Evolutionary conservation across 1,139 yeast species (phyloP), one percentile per base, ranked within the genome.

Genomic region (Suhomyces atakaporum): DNA sequence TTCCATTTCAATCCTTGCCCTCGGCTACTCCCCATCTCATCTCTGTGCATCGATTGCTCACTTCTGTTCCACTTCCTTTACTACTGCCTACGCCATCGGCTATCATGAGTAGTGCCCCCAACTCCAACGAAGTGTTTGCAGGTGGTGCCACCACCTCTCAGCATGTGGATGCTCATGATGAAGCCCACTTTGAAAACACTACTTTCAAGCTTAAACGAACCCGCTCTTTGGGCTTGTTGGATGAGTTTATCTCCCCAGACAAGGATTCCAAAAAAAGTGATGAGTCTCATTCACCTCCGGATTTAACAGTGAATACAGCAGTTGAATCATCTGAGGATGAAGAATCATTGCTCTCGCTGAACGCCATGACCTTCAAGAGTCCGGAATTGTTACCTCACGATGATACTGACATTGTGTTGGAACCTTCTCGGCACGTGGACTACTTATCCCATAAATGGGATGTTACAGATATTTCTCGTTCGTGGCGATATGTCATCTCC

Each of bases 371-470:
- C 18, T 39, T 22, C 27, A 28, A 38, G 15, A 33, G 38, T 65
- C 33, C 74, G 72, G 77, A 72, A 32, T 51, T 71, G 42, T 54
- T 63, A 23, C 86, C 88, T 11, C 89, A 85, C 52, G 98, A 92
- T 61, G 98, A 92, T 62, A 78, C 81, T 19, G 95, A 85, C 51
- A 73, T 90, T 25, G 77, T 77, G 36, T 77, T 78, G 46, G 95
- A 86, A 53, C 97, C 97, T 5, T 77, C 84, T 31, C 76, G 83
- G 35, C 97, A 90, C 55, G 98, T 92, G 11, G 98, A 92, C 64
- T 92, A 92, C 60, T 72, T 92, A 29, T 86, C 96, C 4, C 96
- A 92, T 57, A 77, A 92, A 56, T 92, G 98, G 98, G 88, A 88
- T 52, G 97, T 90, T 47, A 69, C 81, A 4, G 98, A 92, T 58